Evolutionary conservation across 768 basidiomycete genomes (phyloP), one percentile per base, ranked within the genome.

Genomic region (Suillus cothurnatus): DNA sequence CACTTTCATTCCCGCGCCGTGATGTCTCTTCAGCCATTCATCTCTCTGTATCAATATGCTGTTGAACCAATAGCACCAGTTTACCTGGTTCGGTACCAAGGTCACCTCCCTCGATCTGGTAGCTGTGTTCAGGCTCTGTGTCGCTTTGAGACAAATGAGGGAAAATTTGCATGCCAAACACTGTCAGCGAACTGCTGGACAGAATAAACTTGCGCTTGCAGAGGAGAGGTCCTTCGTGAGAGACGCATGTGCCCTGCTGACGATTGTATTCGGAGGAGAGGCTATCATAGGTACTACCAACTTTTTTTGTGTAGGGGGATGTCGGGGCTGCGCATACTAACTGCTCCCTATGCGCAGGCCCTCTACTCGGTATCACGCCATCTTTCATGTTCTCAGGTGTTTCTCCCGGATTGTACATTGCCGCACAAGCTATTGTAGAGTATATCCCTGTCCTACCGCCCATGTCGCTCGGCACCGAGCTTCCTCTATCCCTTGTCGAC

Each of bases 211-310:
- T 5, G 67, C 71, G 8, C 74, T 73, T 4, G 64, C 81, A 12
- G 89, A 88, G 68, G 74, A 79, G 47, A 78, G 78, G 19, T 88
- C 89, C 4, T 88, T 90, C 66, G 80, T 82, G 41, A 84, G 86
- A 70, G 86, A 85, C 68, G 73, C 84, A 21, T 73, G 82, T 6
- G 82, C 89, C 0, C 87, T 87, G 4, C 77, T 91, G 38, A 76
- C 86, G 15, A 87, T 93, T 34, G 91, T 93, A 1, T 93, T 87
- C 70, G 92, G 91, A 11, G 92, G 92, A n/a, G 90, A 93, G 75
- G 86, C 86, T 2, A 78, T 91, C 56, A 81, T 82, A 62, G 85
- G 91, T 91, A 70, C 63, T 85, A 76, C 55, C 32, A 21, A 34
- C 49, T 23, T 34, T 17, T 17, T 41, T 32, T 49, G 26, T 28